phyloP scores from a whole-genome alignment of 2,329 filamentous ascomycete genomes.

The Acrocalymma vagum region DNA sequence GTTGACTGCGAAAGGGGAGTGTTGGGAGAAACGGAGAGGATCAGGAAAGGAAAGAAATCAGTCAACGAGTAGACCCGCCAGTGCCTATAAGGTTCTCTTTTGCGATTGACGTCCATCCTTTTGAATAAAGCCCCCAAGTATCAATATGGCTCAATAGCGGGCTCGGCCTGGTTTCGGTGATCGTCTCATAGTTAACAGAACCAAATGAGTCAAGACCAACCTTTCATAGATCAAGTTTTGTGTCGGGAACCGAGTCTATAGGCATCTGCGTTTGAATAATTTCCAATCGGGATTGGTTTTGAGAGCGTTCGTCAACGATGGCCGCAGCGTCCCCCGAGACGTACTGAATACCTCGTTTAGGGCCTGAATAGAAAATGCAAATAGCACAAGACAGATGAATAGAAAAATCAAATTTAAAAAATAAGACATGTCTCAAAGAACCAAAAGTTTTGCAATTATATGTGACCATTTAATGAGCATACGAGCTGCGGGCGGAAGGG shows the following conservation, averaged over 20 bases:
- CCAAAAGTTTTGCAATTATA: too few species aligned
- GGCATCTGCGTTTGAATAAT: conserved; percentile 13
- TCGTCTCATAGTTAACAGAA: conserved; percentile 9
- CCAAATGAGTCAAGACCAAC: background rate
- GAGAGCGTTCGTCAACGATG: conserved; percentile 8
- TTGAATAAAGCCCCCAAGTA: conserved; percentile 23
- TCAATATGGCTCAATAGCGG: conserved; percentile 36
- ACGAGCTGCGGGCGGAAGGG: background rate
- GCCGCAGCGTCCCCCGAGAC: conserved; percentile 6
- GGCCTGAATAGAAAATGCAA: conserved; percentile 42
- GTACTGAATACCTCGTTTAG: conserved; percentile 37
- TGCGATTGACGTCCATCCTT: conserved; percentile 1
- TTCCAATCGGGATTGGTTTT: conserved; percentile 4
- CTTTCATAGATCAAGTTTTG: too few species aligned
- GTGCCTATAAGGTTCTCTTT: background rate
- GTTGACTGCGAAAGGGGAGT: background rate
- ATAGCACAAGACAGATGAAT: conserved; percentile 25
- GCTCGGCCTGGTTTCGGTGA: conserved; percentile 14
- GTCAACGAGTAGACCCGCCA: background rate
- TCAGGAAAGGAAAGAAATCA: conserved; percentile 1
- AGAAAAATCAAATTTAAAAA: conserved; percentile 17
- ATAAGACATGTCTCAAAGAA: conserved; percentile 22
- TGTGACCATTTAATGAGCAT: too few species aligned
- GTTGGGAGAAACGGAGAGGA: conserved; percentile 2
- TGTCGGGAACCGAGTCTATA: conserved; percentile 6